phyloP scores from a whole-genome alignment of 352 stramenopile species.

The Pythium folliculosum region DNA sequence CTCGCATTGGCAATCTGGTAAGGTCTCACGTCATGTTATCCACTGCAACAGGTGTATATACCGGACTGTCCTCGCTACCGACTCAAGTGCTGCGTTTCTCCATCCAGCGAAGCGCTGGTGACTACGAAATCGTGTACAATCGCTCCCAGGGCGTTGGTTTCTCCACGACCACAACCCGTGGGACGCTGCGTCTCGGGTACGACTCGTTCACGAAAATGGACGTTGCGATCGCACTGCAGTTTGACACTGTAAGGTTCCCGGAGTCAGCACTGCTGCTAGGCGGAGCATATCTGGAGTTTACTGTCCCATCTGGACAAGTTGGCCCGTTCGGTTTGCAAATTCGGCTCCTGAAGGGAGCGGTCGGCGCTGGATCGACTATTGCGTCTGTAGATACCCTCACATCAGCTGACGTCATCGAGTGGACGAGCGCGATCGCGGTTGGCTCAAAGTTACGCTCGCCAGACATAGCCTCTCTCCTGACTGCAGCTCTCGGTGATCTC shows the following conservation, averaged over 20 bases:
- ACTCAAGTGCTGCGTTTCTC: conserved; percentile 23
- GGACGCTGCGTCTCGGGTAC: conserved; percentile 35
- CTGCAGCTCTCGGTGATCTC: conserved; percentile 13
- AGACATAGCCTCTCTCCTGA: conserved; percentile 29
- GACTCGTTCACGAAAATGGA: conserved; percentile 33
- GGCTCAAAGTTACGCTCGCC: conserved; percentile 36
- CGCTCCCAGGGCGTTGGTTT: conserved; percentile 4
- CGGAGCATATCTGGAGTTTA: conserved; percentile 36
- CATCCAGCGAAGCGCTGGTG: conserved; percentile 14
- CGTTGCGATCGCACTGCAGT: conserved; percentile 29
- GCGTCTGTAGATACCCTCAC: conserved; percentile 26
- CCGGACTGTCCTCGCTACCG: conserved; percentile 9
- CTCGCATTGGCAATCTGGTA: no score
- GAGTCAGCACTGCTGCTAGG: conserved; percentile 32
- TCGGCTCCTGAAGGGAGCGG: conserved; percentile 27
- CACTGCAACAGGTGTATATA: conserved; percentile 3
- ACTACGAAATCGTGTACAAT: conserved; percentile 32
- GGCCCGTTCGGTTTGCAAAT: conserved; percentile 49
- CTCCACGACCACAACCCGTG: conserved; percentile 17
- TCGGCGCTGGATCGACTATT: neutral
- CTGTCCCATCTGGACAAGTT: conserved; percentile 40
- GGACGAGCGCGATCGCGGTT: conserved; percentile 19
- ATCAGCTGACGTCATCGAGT: conserved; percentile 31
- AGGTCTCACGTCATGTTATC: no score
- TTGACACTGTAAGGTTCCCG: conserved; percentile 30